Conservation (phyloP, 2,329 filamentous ascomycete species). For the Coleophoma cylindrospora region DNA sequence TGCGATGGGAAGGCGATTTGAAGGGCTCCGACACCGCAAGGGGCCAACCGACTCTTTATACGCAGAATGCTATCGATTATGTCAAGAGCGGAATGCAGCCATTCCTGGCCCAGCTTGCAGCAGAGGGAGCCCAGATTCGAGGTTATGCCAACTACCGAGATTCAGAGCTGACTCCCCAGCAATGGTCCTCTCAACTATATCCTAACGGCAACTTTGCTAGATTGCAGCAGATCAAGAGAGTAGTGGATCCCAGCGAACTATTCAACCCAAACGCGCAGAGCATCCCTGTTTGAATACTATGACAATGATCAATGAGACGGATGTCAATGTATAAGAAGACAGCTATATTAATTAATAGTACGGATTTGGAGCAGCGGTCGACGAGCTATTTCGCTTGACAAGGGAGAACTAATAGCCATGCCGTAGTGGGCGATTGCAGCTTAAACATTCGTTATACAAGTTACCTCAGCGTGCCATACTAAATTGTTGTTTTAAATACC, state of each 20-base stretch:
- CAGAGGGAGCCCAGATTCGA: constrained; percentile 2
- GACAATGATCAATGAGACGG: no score
- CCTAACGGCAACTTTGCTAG: constrained; percentile 7
- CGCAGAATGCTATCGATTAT: constrained; percentile 4
- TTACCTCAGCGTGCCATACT: no score
- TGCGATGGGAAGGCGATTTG: constrained; percentile 7
- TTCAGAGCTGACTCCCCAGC: constrained; percentile 2
- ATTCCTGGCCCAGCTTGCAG: constrained; percentile 5
- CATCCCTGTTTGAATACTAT: constrained; percentile 1
- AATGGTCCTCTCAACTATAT: constrained; percentile 11
- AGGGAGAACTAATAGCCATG: no score
- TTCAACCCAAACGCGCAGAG: constrained; percentile 11
- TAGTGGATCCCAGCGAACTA: constrained; percentile 6
- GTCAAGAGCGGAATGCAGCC: constrained; percentile 6
- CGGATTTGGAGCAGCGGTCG: no score
- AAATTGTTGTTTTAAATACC: no score
- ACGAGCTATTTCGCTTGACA: no score
- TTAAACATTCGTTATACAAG: no score
- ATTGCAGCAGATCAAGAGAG: constrained; percentile 8
- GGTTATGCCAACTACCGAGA: constrained; percentile 12
- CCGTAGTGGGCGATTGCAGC: no score
- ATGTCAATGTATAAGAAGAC: no score
- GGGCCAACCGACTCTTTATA: background rate
- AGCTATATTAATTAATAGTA: no score
- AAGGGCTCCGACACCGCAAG: background rate